These are phyloP conservation scores for Podospora sp. DNA, from an alignment of 495 filamentous ascomycete genomes.

Conservation along the genomic window DNA sequence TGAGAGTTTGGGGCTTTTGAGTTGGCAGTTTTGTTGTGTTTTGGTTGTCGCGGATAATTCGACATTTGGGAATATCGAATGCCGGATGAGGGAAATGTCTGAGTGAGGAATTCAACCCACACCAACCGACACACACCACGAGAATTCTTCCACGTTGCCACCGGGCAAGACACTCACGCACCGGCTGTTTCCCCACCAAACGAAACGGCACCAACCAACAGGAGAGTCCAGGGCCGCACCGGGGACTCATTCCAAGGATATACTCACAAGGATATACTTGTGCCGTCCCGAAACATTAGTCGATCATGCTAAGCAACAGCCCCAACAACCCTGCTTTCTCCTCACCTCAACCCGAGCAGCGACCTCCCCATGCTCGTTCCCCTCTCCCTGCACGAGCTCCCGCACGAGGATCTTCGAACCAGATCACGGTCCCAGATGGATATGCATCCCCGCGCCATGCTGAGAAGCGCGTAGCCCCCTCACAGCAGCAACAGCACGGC, in stretches of 20 bases:
- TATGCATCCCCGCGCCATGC: constrained; percentile 28
- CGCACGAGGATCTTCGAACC: constrained; percentile 30
- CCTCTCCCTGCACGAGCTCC: constrained; percentile 21
- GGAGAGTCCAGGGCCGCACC: constrained; percentile 4
- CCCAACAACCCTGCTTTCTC: constrained; percentile 26
- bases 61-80: neutral
- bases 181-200: constrained; percentile 15
- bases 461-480: constrained; percentile 30
- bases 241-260: constrained; percentile 19
- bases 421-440: constrained; percentile 25
- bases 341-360: constrained; percentile 27
- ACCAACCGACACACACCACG: constrained; percentile 1
- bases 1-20: neutral
- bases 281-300: constrained; percentile 42
- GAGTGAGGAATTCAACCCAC: constrained; percentile 1
- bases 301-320: constrained; percentile 47
- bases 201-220: constrained; percentile 14
- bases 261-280: constrained; percentile 15
- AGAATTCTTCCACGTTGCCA: constrained; percentile 18
- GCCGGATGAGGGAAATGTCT: neutral
- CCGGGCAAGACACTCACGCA: neutral
- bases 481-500: constrained; percentile 20
- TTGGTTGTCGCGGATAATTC: constrained; percentile 2
- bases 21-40: neutral
- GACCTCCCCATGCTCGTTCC: constrained; percentile 14